These are phyloP conservation scores for Fonsecaea pugnacius DNA, from an alignment of 2,329 filamentous ascomycete genomes.

Conservation along the genomic window DNA sequence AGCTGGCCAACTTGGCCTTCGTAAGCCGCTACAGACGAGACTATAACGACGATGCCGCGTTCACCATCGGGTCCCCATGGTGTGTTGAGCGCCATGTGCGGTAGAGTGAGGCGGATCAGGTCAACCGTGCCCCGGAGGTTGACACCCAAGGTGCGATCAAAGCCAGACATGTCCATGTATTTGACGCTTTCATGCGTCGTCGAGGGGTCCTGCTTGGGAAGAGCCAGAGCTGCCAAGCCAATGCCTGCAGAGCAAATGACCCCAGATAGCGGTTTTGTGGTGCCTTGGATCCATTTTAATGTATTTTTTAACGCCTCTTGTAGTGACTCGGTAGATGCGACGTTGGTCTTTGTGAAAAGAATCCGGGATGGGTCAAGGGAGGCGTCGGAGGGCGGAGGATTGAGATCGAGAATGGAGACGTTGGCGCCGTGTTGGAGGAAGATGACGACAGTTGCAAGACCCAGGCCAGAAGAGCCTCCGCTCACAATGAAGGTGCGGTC, in stretches of 20 bases:
- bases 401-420: constrained; percentile 39
- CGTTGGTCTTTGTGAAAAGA: constrained; percentile 38
- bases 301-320: constrained; percentile 33
- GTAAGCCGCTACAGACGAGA: constrained; percentile 37
- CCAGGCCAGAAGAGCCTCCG: constrained; percentile 35
- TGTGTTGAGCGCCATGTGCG: constrained; percentile 35
- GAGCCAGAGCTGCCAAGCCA: constrained; percentile 33
- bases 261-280: constrained; percentile 34
- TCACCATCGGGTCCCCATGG: constrained; percentile 35
- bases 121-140: constrained; percentile 39
- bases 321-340: constrained; percentile 36
- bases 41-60: constrained; percentile 37
- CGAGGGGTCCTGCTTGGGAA: constrained; percentile 32
- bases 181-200: constrained; percentile 29
- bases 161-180: constrained; percentile 60
- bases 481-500: constrained; percentile 36
- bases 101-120: constrained; percentile 36
- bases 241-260: constrained; percentile 36
- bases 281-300: constrained; percentile 34
- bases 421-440: constrained; percentile 36
- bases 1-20: constrained; percentile 39
- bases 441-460: constrained; percentile 35
- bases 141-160: constrained; percentile 60
- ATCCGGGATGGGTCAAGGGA: constrained; percentile 36
- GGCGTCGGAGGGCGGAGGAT: constrained; percentile 33